A percentile compares a stretch with the other conserved stretches of the same genome.
phyloP scores from a whole-genome alignment of 2,329 filamentous ascomycete species.

The Knufia fluminis region DNA sequence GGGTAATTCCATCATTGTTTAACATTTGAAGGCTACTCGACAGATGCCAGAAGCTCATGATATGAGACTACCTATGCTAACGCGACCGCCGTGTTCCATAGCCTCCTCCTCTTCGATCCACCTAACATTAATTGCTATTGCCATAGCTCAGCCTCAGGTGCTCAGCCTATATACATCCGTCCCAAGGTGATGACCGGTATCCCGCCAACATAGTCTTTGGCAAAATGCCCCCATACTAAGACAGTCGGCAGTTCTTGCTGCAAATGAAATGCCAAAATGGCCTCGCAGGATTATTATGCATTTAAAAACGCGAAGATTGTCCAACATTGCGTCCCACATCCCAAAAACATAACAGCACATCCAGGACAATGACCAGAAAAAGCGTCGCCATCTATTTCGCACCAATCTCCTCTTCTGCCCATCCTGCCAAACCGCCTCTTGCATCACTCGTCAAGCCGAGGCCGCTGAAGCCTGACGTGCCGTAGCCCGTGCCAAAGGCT shows the following conservation, averaged over 20 bases:
- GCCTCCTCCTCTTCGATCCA: background rate
- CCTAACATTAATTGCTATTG: background rate
- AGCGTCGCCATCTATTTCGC: slow-evolving; percentile 42
- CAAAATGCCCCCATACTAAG: slow-evolving; percentile 14
- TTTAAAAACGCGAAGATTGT: slow-evolving; percentile 1
- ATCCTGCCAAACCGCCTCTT: slow-evolving; percentile 46
- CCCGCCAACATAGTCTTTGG: slow-evolving; percentile 9
- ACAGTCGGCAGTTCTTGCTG: slow-evolving; percentile 15
- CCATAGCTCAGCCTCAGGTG: background rate
- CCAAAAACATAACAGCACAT: background rate
- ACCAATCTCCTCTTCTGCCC: slow-evolving; percentile 55
- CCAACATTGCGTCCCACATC: slow-evolving; percentile 9
- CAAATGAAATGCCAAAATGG: slow-evolving; percentile 10
- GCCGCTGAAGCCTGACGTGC: slow-evolving; percentile 46
- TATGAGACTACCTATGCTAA: background rate
- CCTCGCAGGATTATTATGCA: slow-evolving; percentile 1
- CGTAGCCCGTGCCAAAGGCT: slow-evolving; percentile 47
- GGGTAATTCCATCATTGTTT: too few species aligned
- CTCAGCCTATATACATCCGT: slow-evolving; percentile 8
- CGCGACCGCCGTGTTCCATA: background rate
- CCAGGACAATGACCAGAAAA: background rate
- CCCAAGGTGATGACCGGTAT: slow-evolving; percentile 11
- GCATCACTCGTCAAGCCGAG: slow-evolving; percentile 49
- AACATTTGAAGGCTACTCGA: too few species aligned
- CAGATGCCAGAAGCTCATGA: background rate